phyloP scores from a whole-genome alignment of 2,329 filamentous ascomycete genomes.

The Lachnellula arida region DNA sequence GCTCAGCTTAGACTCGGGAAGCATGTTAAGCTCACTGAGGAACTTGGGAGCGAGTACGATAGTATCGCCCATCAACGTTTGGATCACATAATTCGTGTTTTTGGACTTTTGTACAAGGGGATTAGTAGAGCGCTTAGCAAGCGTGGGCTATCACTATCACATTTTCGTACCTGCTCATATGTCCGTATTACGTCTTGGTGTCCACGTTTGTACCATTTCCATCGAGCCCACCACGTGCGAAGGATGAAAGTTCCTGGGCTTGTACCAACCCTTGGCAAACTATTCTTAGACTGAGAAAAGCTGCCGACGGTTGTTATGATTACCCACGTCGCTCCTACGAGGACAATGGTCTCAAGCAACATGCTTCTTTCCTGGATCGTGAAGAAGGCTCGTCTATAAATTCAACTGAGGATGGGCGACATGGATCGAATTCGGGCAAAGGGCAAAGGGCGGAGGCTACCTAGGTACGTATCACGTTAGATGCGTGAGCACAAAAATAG shows the following conservation, averaged over 20 bases:
- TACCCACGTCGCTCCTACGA: background rate
- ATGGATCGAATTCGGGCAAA: too few species aligned
- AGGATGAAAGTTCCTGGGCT: background rate
- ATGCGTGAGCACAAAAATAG: too few species aligned
- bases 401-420: too few species aligned
- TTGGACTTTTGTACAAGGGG: background rate
- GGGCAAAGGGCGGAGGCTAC: too few species aligned
- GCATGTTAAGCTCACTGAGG: background rate
- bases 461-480: too few species aligned
- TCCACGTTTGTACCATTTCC: background rate
- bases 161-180: background rate
- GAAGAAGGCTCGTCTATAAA: too few species aligned
- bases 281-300: background rate
- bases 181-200: background rate
- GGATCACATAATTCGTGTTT: background rate
- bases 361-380: too few species aligned
- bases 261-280: background rate
- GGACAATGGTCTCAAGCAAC: background rate
- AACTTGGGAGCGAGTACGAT: slow-evolving; percentile 1
- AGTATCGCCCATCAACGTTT: background rate
- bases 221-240: background rate
- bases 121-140: background rate
- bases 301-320: background rate
- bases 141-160: background rate
- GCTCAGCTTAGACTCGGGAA: slow-evolving; percentile 2